phyloP scores from a whole-genome alignment of 345 rosid species.

The Zanthoxylum bungeanum region DNA sequence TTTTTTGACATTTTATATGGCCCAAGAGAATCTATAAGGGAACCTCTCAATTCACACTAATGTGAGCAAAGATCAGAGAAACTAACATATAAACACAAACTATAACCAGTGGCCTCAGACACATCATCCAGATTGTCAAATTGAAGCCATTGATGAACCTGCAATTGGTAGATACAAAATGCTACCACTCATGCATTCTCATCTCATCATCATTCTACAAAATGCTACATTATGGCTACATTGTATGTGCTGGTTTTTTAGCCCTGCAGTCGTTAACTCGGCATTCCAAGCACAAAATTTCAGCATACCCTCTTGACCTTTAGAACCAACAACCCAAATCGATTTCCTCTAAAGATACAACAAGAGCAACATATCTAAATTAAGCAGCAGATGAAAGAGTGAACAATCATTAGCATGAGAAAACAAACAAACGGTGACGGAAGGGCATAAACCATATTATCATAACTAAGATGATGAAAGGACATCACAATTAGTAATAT shows the following conservation, averaged over 20 bases:
- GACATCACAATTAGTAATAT: neutral
- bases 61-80: too few relatives aligned
- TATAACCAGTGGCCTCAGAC: neutral
- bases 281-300: too few relatives aligned
- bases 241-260: neutral
- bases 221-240: neutral
- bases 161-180: neutral
- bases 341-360: neutral
- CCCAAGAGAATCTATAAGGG: too few relatives aligned
- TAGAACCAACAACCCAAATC: neutral
- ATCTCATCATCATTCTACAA: neutral
- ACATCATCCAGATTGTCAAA: too few relatives aligned
- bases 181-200: neutral
- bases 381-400: neutral
- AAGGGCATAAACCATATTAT: constrained; percentile 1
- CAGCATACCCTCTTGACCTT: neutral
- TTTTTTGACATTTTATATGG: too few relatives aligned
- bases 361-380: neutral
- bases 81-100: neutral
- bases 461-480: constrained; percentile 3
- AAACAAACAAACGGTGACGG: neutral
- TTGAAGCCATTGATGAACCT: too few relatives aligned
- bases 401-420: neutral
- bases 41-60: too few relatives aligned
- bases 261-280: neutral